Base-by-base conservation (phyloP, 805 yeast species). In the Deakozyma indianensis region DNA sequence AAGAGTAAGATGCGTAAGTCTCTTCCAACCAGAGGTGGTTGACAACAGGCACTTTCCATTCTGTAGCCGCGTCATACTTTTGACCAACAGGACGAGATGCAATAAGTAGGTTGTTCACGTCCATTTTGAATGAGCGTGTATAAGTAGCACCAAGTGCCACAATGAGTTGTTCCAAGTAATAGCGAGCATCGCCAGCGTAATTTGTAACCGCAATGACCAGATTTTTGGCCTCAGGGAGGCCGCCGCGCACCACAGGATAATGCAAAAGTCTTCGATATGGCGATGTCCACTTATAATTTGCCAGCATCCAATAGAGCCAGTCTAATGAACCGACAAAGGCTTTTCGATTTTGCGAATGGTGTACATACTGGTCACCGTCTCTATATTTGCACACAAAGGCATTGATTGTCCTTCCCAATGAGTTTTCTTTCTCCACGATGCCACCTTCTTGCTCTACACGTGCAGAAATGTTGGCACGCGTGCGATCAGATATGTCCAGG, bases 1-100 rank as follows among this genome's bases (percentile, higher is more conserved):
- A 51, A 43, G 62, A 64, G 88, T 92, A 83, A 41, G 69, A 61
- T 0, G 73, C 66, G 50, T 71, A 90, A 38, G 86, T 73, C 45
- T 83, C 88, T 56, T 90, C 97, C 14, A 90, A 62, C 98, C 98
- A 90, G 14, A 79, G 56, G 61, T 86, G 95, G 56, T 83, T 87
- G 1, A 84, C 78, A 1, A 81, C 67, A 24, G 70, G 69, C 21
- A 84, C 63, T 5, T 59, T 57, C 95, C 96, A 87, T 49, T 71
- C 70, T 28, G 66, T 57, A 0, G 92, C 94, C 16, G 87, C 85
- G 9, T 71, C 73, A 55, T 74, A 85, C 62, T 90, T 90, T 46
- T 71, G 74, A 1, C 98, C 96, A 15, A 57, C 58, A 0, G 82
- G 71, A 27, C 69, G 70, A 0, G 87, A 80, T 1, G 84, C 76